Percentiles rank a stretch among this genome's conserved stretches.
Evolutionary conservation across 2,329 filamentous ascomycete genomes (phyloP).

Genomic region (Phoma sp.): DNA sequence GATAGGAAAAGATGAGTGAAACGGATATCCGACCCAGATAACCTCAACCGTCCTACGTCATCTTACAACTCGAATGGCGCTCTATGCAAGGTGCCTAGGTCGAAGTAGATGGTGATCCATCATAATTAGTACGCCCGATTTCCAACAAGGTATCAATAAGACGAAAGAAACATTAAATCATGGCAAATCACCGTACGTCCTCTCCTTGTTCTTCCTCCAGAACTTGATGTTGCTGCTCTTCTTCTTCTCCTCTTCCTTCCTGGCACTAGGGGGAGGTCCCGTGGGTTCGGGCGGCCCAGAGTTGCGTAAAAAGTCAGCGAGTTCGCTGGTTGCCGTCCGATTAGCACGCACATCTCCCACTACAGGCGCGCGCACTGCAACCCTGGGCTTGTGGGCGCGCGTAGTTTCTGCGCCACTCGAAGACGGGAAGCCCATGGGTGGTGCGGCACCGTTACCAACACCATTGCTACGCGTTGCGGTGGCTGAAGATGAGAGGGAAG

Average conservation of each 20-base stretch:
- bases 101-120: neutral
- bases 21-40: neutral
- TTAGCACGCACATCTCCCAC: constrained; percentile 25
- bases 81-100: neutral
- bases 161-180: constrained; percentile 8
- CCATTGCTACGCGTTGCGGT: constrained; percentile 25
- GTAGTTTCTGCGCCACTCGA: constrained; percentile 28
- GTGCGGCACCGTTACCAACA: constrained; percentile 13
- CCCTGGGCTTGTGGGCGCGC: constrained; percentile 35
- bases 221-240: constrained; percentile 36
- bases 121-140: neutral
- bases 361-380: constrained; percentile 39
- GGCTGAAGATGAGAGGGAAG: constrained; percentile 24
- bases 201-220: constrained; percentile 42
- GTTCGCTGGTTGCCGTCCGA: constrained; percentile 48
- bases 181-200: constrained; percentile 33
- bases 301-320: constrained; percentile 54
- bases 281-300: constrained; percentile 48
- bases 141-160: neutral
- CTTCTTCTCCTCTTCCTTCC: constrained; percentile 45
- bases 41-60: too few relatives aligned
- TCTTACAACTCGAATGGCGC: neutral
- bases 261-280: constrained; percentile 16
- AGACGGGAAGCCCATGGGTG: constrained; percentile 23
- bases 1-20: neutral